Percentiles rank a stretch among this genome's conserved stretches.
Evolutionary conservation across 345 rosid species (phyloP).

Genomic region (Trapa bicornis): DNA sequence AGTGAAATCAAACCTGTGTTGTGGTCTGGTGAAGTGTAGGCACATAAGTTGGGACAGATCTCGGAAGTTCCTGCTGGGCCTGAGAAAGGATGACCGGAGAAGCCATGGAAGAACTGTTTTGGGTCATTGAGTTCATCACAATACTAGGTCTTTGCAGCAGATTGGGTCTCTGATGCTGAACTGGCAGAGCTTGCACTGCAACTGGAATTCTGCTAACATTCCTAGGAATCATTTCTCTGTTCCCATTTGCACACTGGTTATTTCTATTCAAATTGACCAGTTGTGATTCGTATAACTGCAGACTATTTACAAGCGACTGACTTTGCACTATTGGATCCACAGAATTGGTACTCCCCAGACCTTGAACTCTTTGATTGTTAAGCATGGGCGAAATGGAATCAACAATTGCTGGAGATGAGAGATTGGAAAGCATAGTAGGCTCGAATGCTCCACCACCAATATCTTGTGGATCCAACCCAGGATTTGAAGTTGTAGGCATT

Average conservation of each 20-base stretch:
- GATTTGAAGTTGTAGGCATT: too few relatives aligned
- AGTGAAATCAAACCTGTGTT: conserved; percentile 24
- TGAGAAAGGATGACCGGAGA: conserved; percentile 13
- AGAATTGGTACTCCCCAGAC: conserved; percentile 11
- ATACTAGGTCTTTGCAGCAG: too few relatives aligned
- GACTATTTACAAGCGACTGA: conserved; percentile 20
- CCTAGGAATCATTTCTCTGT: conserved; percentile 18
- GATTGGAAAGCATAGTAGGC: background rate
- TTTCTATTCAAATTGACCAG: conserved; percentile 16
- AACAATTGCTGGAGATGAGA: conserved; percentile 2
- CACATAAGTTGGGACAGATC: conserved; percentile 19
- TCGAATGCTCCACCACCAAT: background rate
- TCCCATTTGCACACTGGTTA: conserved; percentile 24
- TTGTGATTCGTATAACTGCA: conserved; percentile 27
- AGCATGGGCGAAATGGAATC: conserved; percentile 16
- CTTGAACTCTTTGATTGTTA: background rate
- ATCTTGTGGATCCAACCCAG: conserved; percentile 6
- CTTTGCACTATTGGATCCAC: conserved; percentile 12
- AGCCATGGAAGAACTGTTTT: conserved; percentile 20
- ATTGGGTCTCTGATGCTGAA: conserved; percentile 31
- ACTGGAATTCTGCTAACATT: conserved; percentile 26
- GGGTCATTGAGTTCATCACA: conserved; percentile 10
- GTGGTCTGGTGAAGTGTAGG: conserved; percentile 19
- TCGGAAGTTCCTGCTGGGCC: conserved; percentile 16
- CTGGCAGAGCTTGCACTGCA: conserved; percentile 45